Base-by-base conservation (phyloP, 2,329 filamentous ascomycete genomes). In the Sporothrix brasiliensis region DNA sequence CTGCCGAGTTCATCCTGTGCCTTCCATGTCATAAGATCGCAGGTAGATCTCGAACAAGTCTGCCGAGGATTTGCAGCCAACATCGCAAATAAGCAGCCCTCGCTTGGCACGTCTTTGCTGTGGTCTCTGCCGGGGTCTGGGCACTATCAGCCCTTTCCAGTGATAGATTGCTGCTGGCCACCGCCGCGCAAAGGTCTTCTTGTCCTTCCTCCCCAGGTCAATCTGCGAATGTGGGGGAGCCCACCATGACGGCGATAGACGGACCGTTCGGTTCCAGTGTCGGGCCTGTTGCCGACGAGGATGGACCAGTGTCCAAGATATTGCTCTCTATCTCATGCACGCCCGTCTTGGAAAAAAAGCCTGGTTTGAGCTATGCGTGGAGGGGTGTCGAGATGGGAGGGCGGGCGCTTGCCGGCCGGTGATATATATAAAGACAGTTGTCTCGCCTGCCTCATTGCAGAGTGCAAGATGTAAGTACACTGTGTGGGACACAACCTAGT, bases 181-280 rank as follows among this genome's bases (percentile, higher is more conserved):
- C 44, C 44, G 30, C 47, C 63, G 47, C 47, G 11, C 14, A 10
- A 66, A 53, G 39, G 19, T 52, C 19, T 66, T 27, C 63, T 39
- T 53, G 6, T 7, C 47, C 27, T 52, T 66, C 47, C 53, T 44
- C 56, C 34, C 39, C 56, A 61, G 56, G 14, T 9, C 4, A 2
- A 7, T 34, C 14, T 34, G 4, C 4, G 39, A 61, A 34, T 61
- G 56, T 61, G 56, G 56, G 56, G 39, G 39, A 44, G 14, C 34
- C 34, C 16, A 11, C 30, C 30, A 10, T 41, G 16, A 34, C n/a
- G 49, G 39, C 30, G 19, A 53, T 4, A 34, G 27, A 39, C 65
- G 65, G 65, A 41, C 13, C 49, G 41, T 30, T 67, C 49, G 65
- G 34, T 56, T 56, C 65, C 65, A 56, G 34, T 13, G 11, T 53